phyloP scores from a whole-genome alignment of 140 eudicot species.

The Ambrosia hybrid region DNA sequence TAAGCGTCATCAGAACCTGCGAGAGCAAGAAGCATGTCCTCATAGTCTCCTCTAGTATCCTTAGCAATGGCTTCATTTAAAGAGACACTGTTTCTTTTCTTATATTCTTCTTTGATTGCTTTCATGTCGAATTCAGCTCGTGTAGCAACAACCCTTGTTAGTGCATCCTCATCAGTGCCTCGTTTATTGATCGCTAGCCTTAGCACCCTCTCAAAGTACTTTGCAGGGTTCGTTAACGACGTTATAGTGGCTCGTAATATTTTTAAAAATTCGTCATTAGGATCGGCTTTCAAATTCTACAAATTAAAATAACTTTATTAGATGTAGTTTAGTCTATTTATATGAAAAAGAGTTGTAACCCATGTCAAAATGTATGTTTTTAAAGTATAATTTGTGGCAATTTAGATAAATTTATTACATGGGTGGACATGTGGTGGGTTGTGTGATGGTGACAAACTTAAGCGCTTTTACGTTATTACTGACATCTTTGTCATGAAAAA shows the following conservation, averaged over 20 bases:
- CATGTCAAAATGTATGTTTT: not conserved
- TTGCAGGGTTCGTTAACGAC: constrained; percentile 56
- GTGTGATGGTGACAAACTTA: too few species aligned
- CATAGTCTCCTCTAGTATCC: constrained; percentile 80
- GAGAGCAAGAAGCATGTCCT: constrained; percentile 69
- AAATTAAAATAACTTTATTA: not conserved
- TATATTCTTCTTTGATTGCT: constrained; percentile 57
- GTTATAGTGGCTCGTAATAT: constrained; percentile 52
- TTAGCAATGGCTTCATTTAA: constrained; percentile 64
- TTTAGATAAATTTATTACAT: too few species aligned
- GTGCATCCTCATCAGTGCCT: constrained; percentile 82
- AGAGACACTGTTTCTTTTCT: constrained; percentile 55
- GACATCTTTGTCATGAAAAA: too few species aligned
- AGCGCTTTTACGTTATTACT: too few species aligned
- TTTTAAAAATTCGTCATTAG: constrained; percentile 56
- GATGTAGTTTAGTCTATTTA: not conserved
- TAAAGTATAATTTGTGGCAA: too few species aligned
- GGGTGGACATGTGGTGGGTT: too few species aligned
- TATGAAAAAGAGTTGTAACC: not conserved
- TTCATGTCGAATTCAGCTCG: constrained; percentile 87
- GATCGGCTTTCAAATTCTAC: constrained; percentile 61
- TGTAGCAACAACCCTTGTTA: constrained; percentile 71
- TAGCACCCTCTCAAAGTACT: constrained; percentile 64
- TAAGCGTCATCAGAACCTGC: constrained; percentile 53
- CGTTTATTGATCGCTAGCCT: constrained; percentile 50